Percentiles rank a stretch among this genome's conserved stretches.
These are phyloP conservation scores for Leccinum proliferum DNA, from an alignment of 1,284 basidiomycete genomes.

Conservation along the genomic window DNA sequence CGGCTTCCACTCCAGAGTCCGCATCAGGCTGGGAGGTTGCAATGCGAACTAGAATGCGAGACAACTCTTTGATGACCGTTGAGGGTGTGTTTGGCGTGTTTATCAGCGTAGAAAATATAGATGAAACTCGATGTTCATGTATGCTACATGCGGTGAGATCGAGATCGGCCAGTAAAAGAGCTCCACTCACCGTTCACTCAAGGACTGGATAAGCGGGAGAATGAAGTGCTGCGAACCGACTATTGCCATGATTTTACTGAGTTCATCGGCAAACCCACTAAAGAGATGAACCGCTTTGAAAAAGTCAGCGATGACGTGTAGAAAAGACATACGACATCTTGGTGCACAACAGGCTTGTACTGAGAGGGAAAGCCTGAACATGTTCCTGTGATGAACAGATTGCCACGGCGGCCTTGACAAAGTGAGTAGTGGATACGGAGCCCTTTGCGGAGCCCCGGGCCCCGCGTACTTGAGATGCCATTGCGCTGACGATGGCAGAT, in stretches of 20 bases:
- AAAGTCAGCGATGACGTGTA: neutral
- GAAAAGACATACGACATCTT: conserved; percentile 27
- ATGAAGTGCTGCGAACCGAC: conserved; percentile 56
- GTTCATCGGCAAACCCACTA: conserved; percentile 47
- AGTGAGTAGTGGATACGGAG: conserved; percentile 14
- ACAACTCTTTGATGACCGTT: conserved; percentile 33
- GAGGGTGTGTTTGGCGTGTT: conserved; percentile 34
- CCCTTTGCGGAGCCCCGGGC: conserved; percentile 18
- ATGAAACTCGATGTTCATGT: conserved; percentile 33
- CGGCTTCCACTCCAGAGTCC: conserved; percentile 8
- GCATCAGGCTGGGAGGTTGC: conserved; percentile 11
- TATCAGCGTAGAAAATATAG: conserved; percentile 42
- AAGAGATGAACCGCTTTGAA: neutral
- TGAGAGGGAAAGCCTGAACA: conserved; percentile 14
- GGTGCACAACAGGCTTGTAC: conserved; percentile 12
- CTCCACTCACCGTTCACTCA: conserved; percentile 39
- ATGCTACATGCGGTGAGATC: conserved; percentile 33
- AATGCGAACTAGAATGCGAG: conserved; percentile 32
- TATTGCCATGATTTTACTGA: conserved; percentile 40
- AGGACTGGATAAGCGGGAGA: conserved; percentile 43
- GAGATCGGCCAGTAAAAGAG: neutral
- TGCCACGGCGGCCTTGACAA: conserved; percentile 26
- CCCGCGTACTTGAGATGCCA: conserved; percentile 44
- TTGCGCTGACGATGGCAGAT: conserved; percentile 49
- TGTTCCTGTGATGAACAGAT: conserved; percentile 25